phyloP scores from a whole-genome alignment of 139 green algal genomes.

The Zygnema cylindricum region DNA sequence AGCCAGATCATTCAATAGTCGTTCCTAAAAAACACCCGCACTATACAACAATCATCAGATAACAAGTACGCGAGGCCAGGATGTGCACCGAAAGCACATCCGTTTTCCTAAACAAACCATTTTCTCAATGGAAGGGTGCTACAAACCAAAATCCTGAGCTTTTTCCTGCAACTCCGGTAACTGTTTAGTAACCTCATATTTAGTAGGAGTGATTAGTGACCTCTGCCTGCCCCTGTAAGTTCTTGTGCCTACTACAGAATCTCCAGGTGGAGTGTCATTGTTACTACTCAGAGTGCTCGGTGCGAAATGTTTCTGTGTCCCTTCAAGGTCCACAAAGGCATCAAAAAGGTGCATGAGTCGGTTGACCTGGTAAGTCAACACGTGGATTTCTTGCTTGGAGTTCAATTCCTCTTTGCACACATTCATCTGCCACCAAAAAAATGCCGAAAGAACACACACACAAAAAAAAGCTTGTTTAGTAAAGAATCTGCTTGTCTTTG shows the following conservation, averaged over 20 bases:
- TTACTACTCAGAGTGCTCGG: background rate
- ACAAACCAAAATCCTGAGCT: too few species aligned
- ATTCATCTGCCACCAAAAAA: background rate
- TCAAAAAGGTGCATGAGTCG: background rate
- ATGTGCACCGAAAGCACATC: too few species aligned
- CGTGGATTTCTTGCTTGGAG: background rate
- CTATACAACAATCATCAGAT: too few species aligned
- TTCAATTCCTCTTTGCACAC: slow-evolving; percentile 7
- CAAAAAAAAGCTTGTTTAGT: too few species aligned
- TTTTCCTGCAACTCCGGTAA: too few species aligned
- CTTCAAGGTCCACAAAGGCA: background rate
- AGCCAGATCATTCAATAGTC: too few species aligned
- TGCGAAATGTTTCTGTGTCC: background rate
- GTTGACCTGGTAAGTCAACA: background rate
- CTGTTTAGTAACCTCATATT: too few species aligned
- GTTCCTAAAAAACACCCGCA: too few species aligned
- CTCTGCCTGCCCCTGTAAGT: background rate
- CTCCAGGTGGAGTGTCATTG: background rate
- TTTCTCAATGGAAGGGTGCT: too few species aligned
- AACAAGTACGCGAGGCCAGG: too few species aligned
- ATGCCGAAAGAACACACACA: too few species aligned
- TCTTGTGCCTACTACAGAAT: background rate
- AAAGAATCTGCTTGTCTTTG: background rate
- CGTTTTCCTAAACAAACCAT: too few species aligned
- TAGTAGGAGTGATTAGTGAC: background rate